Conservation (phyloP, 2,329 filamentous ascomycete species). For the Hypoxylon sp. region DNA sequence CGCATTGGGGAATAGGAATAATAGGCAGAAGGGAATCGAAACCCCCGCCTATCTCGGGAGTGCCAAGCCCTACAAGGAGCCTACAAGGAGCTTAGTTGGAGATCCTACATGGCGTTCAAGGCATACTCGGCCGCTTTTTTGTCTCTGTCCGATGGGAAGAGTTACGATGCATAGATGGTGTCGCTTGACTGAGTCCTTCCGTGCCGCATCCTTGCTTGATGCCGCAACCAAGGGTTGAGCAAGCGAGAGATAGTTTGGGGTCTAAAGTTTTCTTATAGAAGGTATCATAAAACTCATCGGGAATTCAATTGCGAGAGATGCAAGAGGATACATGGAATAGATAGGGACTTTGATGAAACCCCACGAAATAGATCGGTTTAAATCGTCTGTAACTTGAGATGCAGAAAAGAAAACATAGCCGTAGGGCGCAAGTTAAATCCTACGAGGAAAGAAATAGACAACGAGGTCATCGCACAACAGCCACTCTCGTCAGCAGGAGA, state of each 20-base stretch:
- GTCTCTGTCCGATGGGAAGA: not conserved
- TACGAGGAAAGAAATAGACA: conserved; percentile 4
- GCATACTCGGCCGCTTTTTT: conserved; percentile 3
- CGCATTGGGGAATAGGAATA: conserved; percentile 23
- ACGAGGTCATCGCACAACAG: not conserved
- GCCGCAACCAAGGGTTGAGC: conserved; percentile 17
- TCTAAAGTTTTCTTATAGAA: not conserved
- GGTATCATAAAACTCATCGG: not conserved
- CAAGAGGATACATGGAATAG: conserved; percentile 4
- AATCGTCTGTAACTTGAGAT: no score
- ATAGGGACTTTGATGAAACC: not conserved
- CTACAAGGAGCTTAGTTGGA: conserved; percentile 22
- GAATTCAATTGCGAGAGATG: conserved; percentile 4
- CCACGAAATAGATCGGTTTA: no score
- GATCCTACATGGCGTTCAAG: conserved; percentile 13
- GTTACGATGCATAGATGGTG: no score
- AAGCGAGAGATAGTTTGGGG: conserved; percentile 1
- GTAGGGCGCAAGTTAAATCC: no score
- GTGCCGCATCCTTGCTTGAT: conserved; percentile 14
- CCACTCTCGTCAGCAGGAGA: not conserved
- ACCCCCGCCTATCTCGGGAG: conserved; percentile 3
- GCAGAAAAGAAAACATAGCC: not conserved
- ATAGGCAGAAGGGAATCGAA: conserved; percentile 3
- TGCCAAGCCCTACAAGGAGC: conserved; percentile 28
- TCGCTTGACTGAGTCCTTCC: conserved; percentile 1